Evolutionary conservation across 2,329 filamentous ascomycete genomes (phyloP).

Genomic region (Penicillium hesseltinei): DNA sequence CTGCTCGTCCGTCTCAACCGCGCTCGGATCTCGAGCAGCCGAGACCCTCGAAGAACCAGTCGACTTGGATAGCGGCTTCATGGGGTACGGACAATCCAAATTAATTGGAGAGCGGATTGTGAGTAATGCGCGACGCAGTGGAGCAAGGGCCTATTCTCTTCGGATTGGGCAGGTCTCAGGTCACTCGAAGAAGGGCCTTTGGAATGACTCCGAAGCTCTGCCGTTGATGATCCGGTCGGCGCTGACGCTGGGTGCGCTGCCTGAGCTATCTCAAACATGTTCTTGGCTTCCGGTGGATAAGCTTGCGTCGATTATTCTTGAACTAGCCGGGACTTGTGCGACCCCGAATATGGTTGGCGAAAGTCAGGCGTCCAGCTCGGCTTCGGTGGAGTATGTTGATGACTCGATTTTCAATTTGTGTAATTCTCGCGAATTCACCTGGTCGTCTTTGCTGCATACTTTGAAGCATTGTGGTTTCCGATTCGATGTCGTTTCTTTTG

Average conservation of each 20-base stretch:
- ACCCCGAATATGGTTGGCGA: not conserved
- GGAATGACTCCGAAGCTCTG: constrained; percentile 36
- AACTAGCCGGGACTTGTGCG: constrained; percentile 23
- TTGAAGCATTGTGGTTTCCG: constrained; percentile 32
- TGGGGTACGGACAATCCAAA: constrained; percentile 38
- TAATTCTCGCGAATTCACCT: constrained; percentile 35
- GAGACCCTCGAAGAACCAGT: constrained; percentile 19
- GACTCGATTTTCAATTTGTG: constrained; percentile 33
- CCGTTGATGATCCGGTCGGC: constrained; percentile 36
- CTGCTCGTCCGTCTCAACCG: constrained; percentile 53
- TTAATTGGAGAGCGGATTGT: constrained; percentile 33
- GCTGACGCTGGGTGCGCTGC: constrained; percentile 27
- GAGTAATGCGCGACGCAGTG: constrained; percentile 24
- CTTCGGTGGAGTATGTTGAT: constrained; percentile 7
- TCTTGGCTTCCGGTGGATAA: constrained; percentile 36
- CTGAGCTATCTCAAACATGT: constrained; percentile 24
- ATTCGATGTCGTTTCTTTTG: constrained; percentile 36
- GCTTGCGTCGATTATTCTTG: constrained; percentile 27
- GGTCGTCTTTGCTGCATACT: constrained; percentile 32
- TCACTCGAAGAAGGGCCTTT: constrained; percentile 33
- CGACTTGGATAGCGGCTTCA: constrained; percentile 19
- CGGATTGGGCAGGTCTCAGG: constrained; percentile 38
- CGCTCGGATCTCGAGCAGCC: constrained; percentile 14
- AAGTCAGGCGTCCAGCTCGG: not conserved
- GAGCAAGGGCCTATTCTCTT: constrained; percentile 30